Conservation (phyloP, 768 basidiomycete genomes). For the Russula earlei region DNA sequence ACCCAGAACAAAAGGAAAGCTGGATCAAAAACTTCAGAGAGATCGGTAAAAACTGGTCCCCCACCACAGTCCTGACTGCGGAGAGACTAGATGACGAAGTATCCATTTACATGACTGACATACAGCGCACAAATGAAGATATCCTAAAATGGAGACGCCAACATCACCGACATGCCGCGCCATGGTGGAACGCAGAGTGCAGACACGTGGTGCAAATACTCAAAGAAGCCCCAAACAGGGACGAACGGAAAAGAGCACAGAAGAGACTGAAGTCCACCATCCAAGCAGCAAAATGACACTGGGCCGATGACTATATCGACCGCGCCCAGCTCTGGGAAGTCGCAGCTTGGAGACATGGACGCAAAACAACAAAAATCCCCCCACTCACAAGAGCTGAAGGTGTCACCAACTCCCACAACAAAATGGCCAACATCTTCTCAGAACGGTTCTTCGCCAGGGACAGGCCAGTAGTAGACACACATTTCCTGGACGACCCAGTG, state of each 20-base stretch:
- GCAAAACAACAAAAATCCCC: neutral
- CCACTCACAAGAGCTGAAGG: neutral
- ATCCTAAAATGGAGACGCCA: neutral
- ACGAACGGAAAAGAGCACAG: neutral
- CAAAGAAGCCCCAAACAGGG: accelerated
- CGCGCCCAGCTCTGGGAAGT: neutral
- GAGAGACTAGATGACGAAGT: too few relatives aligned
- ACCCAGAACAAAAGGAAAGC: neutral
- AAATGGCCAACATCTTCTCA: neutral
- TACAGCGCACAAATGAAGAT: neutral
- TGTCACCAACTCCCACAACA: neutral
- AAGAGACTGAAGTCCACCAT: neutral
- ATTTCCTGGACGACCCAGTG: neutral
- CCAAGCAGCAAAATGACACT: neutral
- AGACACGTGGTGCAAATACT: neutral
- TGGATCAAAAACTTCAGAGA: neutral
- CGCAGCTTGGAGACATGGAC: neutral
- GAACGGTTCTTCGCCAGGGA: neutral
- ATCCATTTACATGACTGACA: too few relatives aligned
- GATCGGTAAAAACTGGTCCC: too few relatives aligned
- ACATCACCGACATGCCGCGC: too few relatives aligned
- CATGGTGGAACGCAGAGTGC: neutral
- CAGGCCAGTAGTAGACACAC: neutral
- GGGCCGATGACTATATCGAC: neutral
- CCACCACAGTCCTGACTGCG: too few relatives aligned